Conservation (phyloP, 345 rosid species). For the Citrus medica region DNA sequence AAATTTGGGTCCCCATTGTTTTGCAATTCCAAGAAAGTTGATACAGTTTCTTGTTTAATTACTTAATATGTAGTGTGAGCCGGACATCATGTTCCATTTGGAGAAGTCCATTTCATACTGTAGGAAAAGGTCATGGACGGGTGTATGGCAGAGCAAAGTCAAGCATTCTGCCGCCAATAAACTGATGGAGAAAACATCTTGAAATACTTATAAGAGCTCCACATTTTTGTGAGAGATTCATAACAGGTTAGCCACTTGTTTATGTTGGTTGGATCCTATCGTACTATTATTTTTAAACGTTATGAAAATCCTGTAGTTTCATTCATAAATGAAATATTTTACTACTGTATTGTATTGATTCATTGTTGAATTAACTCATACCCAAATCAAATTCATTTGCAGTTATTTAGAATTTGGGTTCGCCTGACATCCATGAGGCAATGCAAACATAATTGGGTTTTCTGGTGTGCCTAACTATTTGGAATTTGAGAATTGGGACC, state of each 20-base stretch:
- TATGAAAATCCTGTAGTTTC: background rate
- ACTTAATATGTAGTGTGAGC: slow-evolving; percentile 55
- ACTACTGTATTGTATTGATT: slow-evolving; percentile 1
- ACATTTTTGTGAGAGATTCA: slow-evolving; percentile 3
- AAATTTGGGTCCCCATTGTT: background rate
- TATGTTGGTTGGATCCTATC: slow-evolving; percentile 7
- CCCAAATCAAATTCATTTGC: background rate
- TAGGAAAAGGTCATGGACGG: slow-evolving; percentile 98
- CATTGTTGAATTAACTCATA: background rate
- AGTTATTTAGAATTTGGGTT: no score
- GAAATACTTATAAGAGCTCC: slow-evolving; percentile 2
- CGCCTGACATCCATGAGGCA: no score
- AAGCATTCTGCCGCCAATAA: slow-evolving; percentile 68
- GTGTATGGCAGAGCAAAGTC: slow-evolving; percentile 85
- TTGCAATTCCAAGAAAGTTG: background rate
- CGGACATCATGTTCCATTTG: slow-evolving; percentile 96
- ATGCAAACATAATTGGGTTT: no score
- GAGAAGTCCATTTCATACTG: background rate
- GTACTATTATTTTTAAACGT: background rate
- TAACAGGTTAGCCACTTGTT: background rate
- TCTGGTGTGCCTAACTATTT: no score
- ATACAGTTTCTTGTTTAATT: background rate
- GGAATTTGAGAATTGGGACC: slow-evolving; percentile 30
- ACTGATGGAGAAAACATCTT: slow-evolving; percentile 81
- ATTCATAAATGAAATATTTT: background rate